A percentile compares a stretch with the other conserved stretches of the same genome.
These are phyloP conservation scores for Myxozyma vanderwaltii DNA, from an alignment of 805 yeast species.

Conservation along the genomic window DNA sequence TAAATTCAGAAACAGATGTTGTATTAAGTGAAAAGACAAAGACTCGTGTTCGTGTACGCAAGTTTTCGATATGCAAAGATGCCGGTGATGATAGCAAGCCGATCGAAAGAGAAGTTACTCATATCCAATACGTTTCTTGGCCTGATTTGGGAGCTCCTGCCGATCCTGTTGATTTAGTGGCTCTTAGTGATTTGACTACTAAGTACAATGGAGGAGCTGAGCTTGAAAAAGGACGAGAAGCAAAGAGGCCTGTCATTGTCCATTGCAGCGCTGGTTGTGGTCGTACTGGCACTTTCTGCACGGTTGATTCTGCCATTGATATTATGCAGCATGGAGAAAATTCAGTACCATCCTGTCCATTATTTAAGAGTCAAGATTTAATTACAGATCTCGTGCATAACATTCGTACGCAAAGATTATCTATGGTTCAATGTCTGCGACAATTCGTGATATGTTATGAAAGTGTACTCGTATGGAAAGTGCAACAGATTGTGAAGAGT, in stretches of 20 bases:
- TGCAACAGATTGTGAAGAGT: constrained; percentile 7
- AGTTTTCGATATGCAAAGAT: constrained; percentile 48
- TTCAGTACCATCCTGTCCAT: too few species aligned
- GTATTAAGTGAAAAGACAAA: constrained; percentile 26
- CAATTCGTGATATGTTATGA: constrained; percentile 79
- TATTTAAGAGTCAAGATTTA: constrained; percentile 60
- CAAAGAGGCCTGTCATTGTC: constrained; percentile 57
- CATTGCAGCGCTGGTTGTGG: constrained; percentile 99
- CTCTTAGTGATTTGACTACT: constrained; percentile 52
- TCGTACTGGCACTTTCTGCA: constrained; percentile 83
- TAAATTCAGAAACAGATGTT: constrained; percentile 37
- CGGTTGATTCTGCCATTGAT: constrained; percentile 47
- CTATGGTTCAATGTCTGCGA: constrained; percentile 81
- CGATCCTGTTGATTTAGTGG: constrained; percentile 63
- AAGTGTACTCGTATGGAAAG: constrained; percentile 42
- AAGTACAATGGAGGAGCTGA: constrained; percentile 41
- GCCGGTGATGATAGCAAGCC: constrained; percentile 34
- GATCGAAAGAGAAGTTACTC: constrained; percentile 55
- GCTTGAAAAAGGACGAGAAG: neutral
- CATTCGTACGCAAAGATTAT: constrained; percentile 71
- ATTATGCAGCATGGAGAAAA: constrained; percentile 40
- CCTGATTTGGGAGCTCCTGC: constrained; percentile 77
- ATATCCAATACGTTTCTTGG: constrained; percentile 80
- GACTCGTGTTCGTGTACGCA: constrained; percentile 44
- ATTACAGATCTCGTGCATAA: constrained; percentile 63